Conservation (phyloP, 257 asterid species). For the Solanum dulcamara region DNA sequence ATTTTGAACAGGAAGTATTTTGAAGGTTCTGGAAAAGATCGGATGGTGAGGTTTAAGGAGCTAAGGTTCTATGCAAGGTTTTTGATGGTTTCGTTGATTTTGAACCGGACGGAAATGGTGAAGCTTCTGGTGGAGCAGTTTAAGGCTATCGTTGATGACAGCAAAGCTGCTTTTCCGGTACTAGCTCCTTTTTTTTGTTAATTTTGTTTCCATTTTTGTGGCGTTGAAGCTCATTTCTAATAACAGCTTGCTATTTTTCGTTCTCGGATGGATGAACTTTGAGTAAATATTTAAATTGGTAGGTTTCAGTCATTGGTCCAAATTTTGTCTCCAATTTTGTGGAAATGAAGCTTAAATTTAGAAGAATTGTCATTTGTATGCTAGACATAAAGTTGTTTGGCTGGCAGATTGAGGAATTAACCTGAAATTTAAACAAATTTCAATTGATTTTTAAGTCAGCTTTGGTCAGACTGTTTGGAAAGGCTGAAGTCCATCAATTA, state of each 20-base stretch:
- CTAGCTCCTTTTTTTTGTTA: neutral
- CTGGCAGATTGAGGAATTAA: neutral
- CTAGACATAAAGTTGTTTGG: neutral
- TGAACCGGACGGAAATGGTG: constrained; percentile 74
- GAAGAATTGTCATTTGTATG: neutral
- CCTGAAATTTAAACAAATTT: neutral
- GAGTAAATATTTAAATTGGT: neutral
- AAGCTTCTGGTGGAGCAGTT: constrained; percentile 57
- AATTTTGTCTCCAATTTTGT: neutral
- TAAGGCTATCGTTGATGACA: constrained; percentile 69
- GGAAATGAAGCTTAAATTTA: neutral
- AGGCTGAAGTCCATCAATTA: neutral
- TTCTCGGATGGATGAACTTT: neutral
- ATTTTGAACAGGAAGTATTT: constrained; percentile 69
- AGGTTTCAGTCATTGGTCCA: neutral
- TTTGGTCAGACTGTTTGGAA: neutral
- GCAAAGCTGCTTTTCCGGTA: constrained; percentile 79
- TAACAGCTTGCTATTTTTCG: neutral
- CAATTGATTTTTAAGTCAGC: neutral
- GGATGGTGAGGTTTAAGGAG: constrained; percentile 87
- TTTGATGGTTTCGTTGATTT: constrained; percentile 72
- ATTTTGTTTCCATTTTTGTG: neutral
- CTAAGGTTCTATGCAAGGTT: constrained; percentile 88
- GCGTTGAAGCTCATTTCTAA: neutral
- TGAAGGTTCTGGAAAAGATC: constrained; percentile 65